Evolutionary conservation across 768 basidiomycete species (phyloP), one percentile per base, ranked within the genome.

Genomic region (Leccinum boreale): DNA sequence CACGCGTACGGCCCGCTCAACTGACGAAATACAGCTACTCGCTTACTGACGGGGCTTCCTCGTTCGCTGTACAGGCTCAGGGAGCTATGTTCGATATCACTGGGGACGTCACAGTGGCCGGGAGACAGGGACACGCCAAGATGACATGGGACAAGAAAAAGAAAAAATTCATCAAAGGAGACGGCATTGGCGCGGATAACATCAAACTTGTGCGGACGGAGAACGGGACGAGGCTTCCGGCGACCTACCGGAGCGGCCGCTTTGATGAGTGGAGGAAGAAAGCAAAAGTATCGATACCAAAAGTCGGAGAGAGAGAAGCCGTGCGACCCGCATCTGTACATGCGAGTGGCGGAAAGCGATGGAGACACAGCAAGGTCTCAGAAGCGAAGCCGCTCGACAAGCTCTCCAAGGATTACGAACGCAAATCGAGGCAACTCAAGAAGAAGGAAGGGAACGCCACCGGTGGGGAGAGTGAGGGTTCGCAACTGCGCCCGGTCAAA

Each of bases 211-310:
- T 99, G 65, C 85, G 84, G 64, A 94, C 94, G 0, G 97, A 99
- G 73, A 94, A 87, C 65, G 97, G 97, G 4, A 85, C 88, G 15
- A 85, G 89, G 50, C 79, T 99, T 19, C 96, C 97, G 4, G 94
- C 94, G 3, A 87, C 87, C 10, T 99, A 94, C 74, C 87, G 90
- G 53, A 93, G 90, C 64, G 97, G 97, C 11, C 85, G 92, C 15
- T 99, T 92, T 71, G 92, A 96, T 56, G 94, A 96, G 70, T 99
- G 97, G 97, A 90, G 89, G 72, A 79, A 82, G 59, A 92, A 90
- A 73, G 85, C 79, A 52, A 85, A 83, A 39, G 75, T 84, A n/a
- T 80, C 75, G 58, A 71, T 98, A 35, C 94, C 94, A 0, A 82
- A 82, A 58, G 79, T 89, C n/a, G 95, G 95, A 19, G 94, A 97